phyloP scores from a whole-genome alignment of 768 basidiomycete species.

The Cystobasidium tubakii region DNA sequence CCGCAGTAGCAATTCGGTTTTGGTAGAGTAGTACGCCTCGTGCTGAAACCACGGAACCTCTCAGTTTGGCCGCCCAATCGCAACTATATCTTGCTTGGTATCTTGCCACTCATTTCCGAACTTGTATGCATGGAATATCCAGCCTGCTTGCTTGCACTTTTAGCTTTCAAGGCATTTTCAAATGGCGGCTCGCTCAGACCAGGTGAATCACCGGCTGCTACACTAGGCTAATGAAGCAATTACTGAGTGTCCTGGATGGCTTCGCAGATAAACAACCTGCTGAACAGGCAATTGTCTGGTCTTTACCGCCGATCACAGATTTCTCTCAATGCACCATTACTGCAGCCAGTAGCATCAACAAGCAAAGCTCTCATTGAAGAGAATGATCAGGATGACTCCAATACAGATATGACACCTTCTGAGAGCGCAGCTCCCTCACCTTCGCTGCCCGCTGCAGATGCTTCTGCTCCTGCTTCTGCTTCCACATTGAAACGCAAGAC shows the following conservation, averaged over 20 bases:
- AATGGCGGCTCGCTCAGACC: constrained; percentile 26
- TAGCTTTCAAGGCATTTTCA: background rate
- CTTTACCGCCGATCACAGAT: constrained; percentile 34
- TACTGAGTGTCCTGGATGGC: background rate
- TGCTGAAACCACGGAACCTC: too few relatives aligned
- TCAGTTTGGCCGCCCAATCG: background rate
- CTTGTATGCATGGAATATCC: background rate
- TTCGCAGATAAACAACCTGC: constrained; percentile 30
- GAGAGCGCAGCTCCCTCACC: background rate
- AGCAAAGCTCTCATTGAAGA: background rate
- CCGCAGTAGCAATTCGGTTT: background rate
- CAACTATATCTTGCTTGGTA: background rate
- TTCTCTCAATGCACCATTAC: constrained; percentile 29
- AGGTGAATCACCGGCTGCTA: background rate
- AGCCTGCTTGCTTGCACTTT: background rate
- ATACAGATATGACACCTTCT: background rate
- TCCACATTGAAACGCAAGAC: constrained; percentile 20
- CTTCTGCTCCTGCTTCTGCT: constrained; percentile 6
- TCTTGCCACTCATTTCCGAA: background rate
- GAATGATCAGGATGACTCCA: background rate
- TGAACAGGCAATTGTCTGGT: constrained; percentile 26
- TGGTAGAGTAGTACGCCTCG: too few relatives aligned
- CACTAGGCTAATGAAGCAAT: background rate
- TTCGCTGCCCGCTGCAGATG: background rate
- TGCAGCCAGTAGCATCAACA: constrained; percentile 21